Evolutionary conservation across 352 stramenopile species (phyloP), one percentile per base, ranked within the genome.

Genomic region (Halophytophthora polymorphica): DNA sequence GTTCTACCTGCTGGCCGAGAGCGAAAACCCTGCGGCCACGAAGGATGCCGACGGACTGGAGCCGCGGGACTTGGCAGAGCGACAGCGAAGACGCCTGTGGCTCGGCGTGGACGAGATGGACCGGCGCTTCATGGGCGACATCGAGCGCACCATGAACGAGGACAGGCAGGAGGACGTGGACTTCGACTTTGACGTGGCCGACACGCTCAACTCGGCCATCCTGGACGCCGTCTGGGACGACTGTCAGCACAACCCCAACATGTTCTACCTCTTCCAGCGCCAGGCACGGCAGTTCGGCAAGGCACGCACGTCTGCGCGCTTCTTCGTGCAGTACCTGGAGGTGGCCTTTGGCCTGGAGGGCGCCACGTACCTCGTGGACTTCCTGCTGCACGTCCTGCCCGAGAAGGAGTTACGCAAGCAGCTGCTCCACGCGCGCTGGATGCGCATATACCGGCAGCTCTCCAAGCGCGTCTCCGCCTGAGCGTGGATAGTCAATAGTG

Each of bases 181-280:
- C 1, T 90, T 88, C 44, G 79, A 92, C 58, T 69, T 84, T 19
- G 56, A 79, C 42, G 53, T 73, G 19, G 81, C 79, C 14, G 81
- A 94, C 36, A 64, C 69, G 15, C 67, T 94, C 21, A 90, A 92
- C 53, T 60, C 71, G 7, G 75, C 79, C 2, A 86, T 94, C 19
- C 54, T 94, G 7, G 77, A 90, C 56, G 83, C 81, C 4, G 81
- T 94, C 3, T 94, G 83, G 83, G 76, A 90, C 50, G 82, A 91
- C 51, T 92, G 82, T 46, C 64, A 90, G 44, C 81, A 94, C 53
- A 92, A 94, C 37, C 83, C 83, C 6, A 90, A 78, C 56, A 58
- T 88, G 15, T 94, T 94, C 53, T 71, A 89, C 36, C 66, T 88
- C 23, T 94, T 94, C 53, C 75, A 91, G 67, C 76, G 71, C 7